These are phyloP conservation scores for Nakazawaea peltata DNA, from an alignment of 805 yeast genomes.

Conservation along the genomic window DNA sequence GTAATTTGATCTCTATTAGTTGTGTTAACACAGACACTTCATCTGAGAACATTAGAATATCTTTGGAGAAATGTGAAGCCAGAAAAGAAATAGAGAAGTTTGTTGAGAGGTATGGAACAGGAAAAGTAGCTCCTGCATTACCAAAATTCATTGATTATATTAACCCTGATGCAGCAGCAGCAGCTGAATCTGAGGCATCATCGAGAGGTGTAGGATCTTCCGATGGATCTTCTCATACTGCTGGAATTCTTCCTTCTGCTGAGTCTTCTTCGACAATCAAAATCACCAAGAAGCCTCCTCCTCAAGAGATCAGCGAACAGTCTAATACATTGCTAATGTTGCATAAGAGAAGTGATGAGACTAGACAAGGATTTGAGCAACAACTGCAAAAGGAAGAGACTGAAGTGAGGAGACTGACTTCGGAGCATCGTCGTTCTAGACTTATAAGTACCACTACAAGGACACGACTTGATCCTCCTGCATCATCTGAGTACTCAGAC, in stretches of 20 bases:
- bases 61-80: slow-evolving; percentile 63
- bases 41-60: slow-evolving; percentile 60
- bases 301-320: slow-evolving; percentile 18
- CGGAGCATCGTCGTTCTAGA: background rate
- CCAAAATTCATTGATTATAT: slow-evolving; percentile 58
- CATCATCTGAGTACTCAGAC: slow-evolving; percentile 4
- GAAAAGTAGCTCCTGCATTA: slow-evolving; percentile 48
- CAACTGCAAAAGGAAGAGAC: slow-evolving; percentile 14
- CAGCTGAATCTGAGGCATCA: background rate
- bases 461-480: slow-evolving; percentile 3
- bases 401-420: background rate
- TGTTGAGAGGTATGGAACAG: slow-evolving; percentile 52
- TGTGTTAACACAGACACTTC: slow-evolving; percentile 77
- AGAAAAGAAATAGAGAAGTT: slow-evolving; percentile 48
- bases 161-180: slow-evolving; percentile 11
- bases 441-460: slow-evolving; percentile 1
- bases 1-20: slow-evolving; percentile 63
- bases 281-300: slow-evolving; percentile 19
- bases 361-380: slow-evolving; percentile 20
- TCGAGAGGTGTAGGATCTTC: background rate
- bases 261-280: slow-evolving; percentile 14
- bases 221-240: too few species aligned
- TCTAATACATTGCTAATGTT: slow-evolving; percentile 18
- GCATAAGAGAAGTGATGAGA: slow-evolving; percentile 20
- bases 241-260: slow-evolving; percentile 1